Evolutionary conservation across 768 basidiomycete genomes (phyloP).

Genomic region (Tricholoma saponaceum): DNA sequence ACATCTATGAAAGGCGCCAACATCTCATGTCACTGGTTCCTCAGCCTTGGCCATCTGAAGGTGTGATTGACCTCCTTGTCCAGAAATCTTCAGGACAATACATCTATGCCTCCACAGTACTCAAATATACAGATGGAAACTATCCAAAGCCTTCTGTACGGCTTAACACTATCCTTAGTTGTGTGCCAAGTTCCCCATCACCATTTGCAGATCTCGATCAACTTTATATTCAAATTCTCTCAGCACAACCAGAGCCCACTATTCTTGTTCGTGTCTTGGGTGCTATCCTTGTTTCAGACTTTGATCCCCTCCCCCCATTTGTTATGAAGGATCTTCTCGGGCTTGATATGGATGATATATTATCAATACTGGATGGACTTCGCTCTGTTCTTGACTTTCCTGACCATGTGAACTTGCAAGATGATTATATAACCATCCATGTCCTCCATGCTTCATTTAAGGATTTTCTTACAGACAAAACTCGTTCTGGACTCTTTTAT

Average conservation of each 20-base stretch:
- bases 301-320: background rate
- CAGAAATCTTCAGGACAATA: slow-evolving; percentile 6
- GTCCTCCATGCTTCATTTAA: background rate
- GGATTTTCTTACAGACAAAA: background rate
- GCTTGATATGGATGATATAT: too few relatives aligned
- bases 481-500: background rate
- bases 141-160: background rate
- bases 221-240: background rate
- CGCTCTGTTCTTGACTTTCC: background rate
- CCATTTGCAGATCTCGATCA: background rate
- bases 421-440: background rate
- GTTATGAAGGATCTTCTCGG: background rate
- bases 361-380: background rate
- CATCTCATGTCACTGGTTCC: background rate
- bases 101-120: slow-evolving; percentile 6
- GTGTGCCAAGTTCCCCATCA: background rate
- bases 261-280: background rate
- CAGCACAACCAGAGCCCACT: background rate
- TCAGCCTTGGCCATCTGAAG: slow-evolving; percentile 3
- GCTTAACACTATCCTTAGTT: background rate
- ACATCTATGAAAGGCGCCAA: background rate
- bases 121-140: background rate
- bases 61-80: background rate
- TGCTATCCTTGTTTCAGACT: background rate
- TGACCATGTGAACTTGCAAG: background rate